Conservation (phyloP, 139 green algal genomes). For the Chlorella sorokiniana region DNA sequence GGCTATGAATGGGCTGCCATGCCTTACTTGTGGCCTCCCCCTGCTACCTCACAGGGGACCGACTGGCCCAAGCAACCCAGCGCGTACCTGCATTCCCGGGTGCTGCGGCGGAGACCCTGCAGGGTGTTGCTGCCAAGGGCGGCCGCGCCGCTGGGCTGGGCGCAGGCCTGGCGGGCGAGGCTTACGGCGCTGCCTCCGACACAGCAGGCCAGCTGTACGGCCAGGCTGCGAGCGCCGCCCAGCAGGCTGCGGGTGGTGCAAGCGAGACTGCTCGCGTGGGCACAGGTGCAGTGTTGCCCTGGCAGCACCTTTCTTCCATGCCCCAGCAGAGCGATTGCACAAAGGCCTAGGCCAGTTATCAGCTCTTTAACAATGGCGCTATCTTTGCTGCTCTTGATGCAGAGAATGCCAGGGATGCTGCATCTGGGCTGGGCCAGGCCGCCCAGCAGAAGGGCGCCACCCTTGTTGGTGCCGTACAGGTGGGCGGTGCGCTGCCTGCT, state of each 20-base stretch:
- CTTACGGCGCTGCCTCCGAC: background rate
- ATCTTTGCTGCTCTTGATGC: background rate
- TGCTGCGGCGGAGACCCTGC: background rate
- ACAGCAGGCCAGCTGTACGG: background rate
- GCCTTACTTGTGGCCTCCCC: background rate
- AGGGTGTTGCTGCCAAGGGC: background rate
- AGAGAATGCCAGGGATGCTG: background rate
- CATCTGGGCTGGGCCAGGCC: background rate
- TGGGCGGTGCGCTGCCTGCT: background rate
- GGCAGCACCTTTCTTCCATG: no score
- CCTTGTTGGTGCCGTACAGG: slow-evolving; percentile 9
- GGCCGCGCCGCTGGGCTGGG: slow-evolving; percentile 8
- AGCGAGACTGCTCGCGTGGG: background rate
- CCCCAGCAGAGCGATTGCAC: no score
- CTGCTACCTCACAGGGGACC: slow-evolving; percentile 3
- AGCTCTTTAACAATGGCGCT: no score
- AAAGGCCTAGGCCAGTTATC: no score
- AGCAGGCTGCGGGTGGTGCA: background rate
- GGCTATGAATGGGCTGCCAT: background rate
- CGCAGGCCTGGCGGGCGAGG: background rate
- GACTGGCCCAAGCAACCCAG: background rate
- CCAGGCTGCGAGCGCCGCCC: background rate
- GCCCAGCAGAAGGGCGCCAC: slow-evolving; percentile 15
- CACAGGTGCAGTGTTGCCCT: background rate
- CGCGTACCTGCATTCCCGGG: background rate